These are phyloP conservation scores for Yueomyces sinensis DNA, from an alignment of 805 yeast genomes.

Conservation along the genomic window DNA sequence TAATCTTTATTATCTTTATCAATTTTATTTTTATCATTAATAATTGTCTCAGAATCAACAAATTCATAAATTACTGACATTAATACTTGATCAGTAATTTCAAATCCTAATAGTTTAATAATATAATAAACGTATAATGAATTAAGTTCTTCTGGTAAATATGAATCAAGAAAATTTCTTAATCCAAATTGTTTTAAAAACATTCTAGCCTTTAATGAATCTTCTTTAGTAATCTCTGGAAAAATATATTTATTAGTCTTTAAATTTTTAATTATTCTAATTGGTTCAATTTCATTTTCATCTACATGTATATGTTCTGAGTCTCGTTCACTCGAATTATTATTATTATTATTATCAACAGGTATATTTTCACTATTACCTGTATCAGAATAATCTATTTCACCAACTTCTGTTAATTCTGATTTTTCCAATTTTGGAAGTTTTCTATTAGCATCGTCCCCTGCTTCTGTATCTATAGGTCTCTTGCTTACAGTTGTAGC, in stretches of 20 bases:
- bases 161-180: conserved; percentile 43
- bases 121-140: conserved; percentile 43
- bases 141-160: conserved; percentile 47
- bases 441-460: too few species aligned
- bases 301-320: too few species aligned
- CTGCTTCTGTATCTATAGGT: too few species aligned
- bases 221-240: conserved; percentile 30
- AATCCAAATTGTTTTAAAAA: conserved; percentile 50
- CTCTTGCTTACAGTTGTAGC: too few species aligned
- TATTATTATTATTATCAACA: too few species aligned
- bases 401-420: too few species aligned
- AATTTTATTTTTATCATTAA: conserved; percentile 7
- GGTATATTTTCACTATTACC: too few species aligned
- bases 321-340: too few species aligned
- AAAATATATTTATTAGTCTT: conserved; percentile 21
- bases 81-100: conserved; percentile 23
- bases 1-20: conserved; percentile 6
- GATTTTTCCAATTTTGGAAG: too few species aligned
- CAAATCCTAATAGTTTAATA: conserved; percentile 53
- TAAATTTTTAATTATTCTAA: conserved; percentile 16
- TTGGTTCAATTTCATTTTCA: conserved; percentile 5
- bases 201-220: conserved; percentile 34
- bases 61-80: conserved; percentile 20
- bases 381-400: too few species aligned
- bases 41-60: conserved; percentile 12